phyloP scores from a whole-genome alignment of 176 grass and related monocot genomes.

The Phragmites australis region DNA sequence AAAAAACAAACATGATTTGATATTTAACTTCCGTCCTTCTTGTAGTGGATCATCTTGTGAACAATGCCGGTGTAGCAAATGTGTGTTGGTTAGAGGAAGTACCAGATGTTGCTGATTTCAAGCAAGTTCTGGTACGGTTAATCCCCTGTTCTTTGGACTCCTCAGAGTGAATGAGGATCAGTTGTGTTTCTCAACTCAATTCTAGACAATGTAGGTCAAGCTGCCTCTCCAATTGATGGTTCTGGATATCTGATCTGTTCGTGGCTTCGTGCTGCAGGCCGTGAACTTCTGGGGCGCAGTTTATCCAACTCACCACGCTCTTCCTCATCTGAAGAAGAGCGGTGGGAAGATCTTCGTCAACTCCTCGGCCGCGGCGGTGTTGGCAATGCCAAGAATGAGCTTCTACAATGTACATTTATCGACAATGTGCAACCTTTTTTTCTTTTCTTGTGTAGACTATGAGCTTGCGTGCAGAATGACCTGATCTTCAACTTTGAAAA shows the following conservation, averaged over 20 bases:
- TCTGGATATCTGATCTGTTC: neutral
- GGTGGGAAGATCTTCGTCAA: conserved; percentile 65
- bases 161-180: neutral
- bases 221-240: neutral
- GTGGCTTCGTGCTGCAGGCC: conserved; percentile 30
- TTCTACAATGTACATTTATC: conserved; percentile 66
- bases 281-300: conserved; percentile 75
- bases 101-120: conserved; percentile 45
- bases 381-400: conserved; percentile 73
- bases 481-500: neutral
- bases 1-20: neutral
- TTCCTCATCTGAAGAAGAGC: conserved; percentile 64
- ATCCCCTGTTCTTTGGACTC: neutral
- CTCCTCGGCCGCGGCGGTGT: conserved; percentile 38
- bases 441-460: neutral
- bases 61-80: conserved; percentile 54
- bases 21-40: neutral
- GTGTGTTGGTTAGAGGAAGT: conserved; percentile 63
- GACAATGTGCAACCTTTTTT: no score
- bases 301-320: conserved; percentile 52
- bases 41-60: conserved; percentile 75
- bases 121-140: conserved; percentile 51
- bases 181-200: neutral
- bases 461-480: no score
- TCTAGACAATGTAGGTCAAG: neutral